Percentiles rank a stretch among this genome's conserved stretches.
Conservation (phyloP, 2,329 filamentous ascomycete species). For the Allantophomopsis lycopodina region DNA sequence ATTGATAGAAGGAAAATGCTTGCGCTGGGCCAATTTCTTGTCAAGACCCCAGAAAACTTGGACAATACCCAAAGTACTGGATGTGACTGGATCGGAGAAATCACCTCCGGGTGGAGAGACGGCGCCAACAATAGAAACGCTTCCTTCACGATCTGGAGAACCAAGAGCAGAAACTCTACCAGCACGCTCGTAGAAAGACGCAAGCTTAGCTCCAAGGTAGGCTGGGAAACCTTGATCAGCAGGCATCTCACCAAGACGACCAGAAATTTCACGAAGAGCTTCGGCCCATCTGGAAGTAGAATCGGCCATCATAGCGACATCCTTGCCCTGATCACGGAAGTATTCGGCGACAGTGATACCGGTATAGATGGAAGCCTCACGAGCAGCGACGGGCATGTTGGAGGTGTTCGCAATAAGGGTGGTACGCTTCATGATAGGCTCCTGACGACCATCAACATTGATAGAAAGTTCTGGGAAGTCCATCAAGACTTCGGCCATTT, state of each 20-base stretch:
- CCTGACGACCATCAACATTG: conserved; percentile 82
- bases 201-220: conserved; percentile 90
- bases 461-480: conserved; percentile 98
- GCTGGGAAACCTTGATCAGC: conserved; percentile 99
- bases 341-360: conserved; percentile 92
- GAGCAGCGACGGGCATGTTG: conserved; percentile 98
- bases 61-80: conserved; percentile 86
- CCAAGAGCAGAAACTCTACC: conserved; percentile 77
- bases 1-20: conserved; percentile 99
- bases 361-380: conserved; percentile 98
- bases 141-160: conserved; percentile 77
- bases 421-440: conserved; percentile 99
- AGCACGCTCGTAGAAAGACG: conserved; percentile 98
- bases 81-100: conserved; percentile 96
- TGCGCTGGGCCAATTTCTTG: conserved; percentile 97
- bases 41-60: conserved; percentile 99
- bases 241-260: conserved; percentile 98
- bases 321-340: conserved; percentile 91
- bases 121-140: conserved; percentile 94
- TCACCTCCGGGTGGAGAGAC: conserved; percentile 97
- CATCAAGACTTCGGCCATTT: conserved; percentile 99
- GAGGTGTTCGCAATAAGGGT: conserved; percentile 98
- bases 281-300: conserved; percentile 97
- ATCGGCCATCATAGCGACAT: conserved; percentile 99
- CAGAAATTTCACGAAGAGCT: conserved; percentile 94